Base-by-base conservation (phyloP, 2,329 filamentous ascomycete species). In the Teratosphaeria nubilosa region DNA sequence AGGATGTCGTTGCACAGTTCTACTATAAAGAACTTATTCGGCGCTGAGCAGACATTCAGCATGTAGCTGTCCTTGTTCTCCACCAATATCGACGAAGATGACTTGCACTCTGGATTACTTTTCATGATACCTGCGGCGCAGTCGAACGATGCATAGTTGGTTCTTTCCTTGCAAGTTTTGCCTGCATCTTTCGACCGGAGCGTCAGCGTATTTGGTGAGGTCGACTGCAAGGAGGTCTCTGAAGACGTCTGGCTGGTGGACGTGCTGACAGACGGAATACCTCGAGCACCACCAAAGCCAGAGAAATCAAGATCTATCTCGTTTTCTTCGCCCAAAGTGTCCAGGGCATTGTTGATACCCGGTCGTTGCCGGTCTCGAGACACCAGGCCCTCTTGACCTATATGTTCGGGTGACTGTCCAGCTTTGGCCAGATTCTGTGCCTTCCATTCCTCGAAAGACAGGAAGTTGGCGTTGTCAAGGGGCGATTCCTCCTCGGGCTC, bases 51-150 rank as follows among this genome's bases (percentile, higher is more conserved):
- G 70, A 92, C 89, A 64, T 96, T 89, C 52, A 97, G 81, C 90
- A 99, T 96, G 73, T 99, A 99, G 63, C 90, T 92, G 74, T 99
- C 94, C 76, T 97, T 97, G 75, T 96, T 96, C 77, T 99, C 94
- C 50, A 95, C 86, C 50, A 99, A 76, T 14, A 99, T 87, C 14
- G 91, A 86, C 59, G 91, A 95, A 16, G 91, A 81, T 62, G 94
- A 95, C 72, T 94, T 95, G 57, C 89, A 88, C 62, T 91, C 86
- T 3, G 83, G 79, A 68, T 95, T 95, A 2, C 90, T 90, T 76
- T 97, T 97, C 61, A 96, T 79, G 30, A 97, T 84, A 0, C 90
- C 96, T 13, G 94, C 94, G 11, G 94, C 94, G 60, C 91, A 95
- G 72, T 99, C 94, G 69, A 97, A 97, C 0, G 92, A 97, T 6